Conservation (phyloP, 2,329 filamentous ascomycete species). For the Epichloe uncinata region DNA sequence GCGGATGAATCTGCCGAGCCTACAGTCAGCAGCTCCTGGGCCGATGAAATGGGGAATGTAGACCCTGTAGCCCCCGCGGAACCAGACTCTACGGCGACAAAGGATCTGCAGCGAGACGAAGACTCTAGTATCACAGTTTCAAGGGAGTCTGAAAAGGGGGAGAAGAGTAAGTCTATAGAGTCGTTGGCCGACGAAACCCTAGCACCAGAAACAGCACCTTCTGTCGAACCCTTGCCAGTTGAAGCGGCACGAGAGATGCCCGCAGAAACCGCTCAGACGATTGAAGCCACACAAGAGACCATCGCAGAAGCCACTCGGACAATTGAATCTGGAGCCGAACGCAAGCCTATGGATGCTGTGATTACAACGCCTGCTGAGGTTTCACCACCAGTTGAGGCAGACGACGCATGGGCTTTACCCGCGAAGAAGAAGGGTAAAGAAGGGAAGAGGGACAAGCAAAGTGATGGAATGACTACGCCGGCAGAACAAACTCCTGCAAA, state of each 20-base stretch:
- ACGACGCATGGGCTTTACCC: constrained; percentile 1
- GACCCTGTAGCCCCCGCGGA: not conserved
- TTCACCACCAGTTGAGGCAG: not conserved
- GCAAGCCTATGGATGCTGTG: not conserved
- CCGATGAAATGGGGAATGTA: constrained; percentile 7
- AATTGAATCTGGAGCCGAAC: not conserved
- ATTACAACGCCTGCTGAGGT: not conserved
- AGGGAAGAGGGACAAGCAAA: constrained; percentile 2
- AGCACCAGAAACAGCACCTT: not conserved
- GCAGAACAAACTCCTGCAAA: not conserved
- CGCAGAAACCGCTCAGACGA: not conserved
- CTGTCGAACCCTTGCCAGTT: not conserved
- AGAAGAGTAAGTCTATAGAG: constrained; percentile 10
- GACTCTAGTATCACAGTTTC: constrained; percentile 22
- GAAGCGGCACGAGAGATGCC: not conserved
- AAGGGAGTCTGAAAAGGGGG: constrained; percentile 29
- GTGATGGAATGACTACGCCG: not conserved
- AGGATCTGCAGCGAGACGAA: constrained; percentile 3
- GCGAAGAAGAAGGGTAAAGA: constrained; percentile 5
- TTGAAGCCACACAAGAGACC: not conserved
- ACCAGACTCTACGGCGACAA: not conserved
- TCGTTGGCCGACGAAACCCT: not conserved
- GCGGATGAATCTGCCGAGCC: not conserved
- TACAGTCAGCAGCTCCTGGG: constrained; percentile 6
- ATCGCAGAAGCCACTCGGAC: not conserved